phyloP scores from a whole-genome alignment of 345 rosid species.

The Euphorbia tirucalli region DNA sequence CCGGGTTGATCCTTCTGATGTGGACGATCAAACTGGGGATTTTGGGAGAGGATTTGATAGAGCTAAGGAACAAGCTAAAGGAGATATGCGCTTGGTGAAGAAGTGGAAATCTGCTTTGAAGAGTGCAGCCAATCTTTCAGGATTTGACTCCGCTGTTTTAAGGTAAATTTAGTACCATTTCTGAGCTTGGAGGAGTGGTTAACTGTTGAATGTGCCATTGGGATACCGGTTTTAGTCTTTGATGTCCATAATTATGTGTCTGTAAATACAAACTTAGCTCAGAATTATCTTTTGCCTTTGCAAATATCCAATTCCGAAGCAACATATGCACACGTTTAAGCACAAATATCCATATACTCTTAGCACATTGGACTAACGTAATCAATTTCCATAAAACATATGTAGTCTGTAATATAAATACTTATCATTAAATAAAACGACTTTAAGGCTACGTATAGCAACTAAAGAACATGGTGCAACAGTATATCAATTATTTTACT shows the following conservation, averaged over 20 bases:
- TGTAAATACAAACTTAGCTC: neutral
- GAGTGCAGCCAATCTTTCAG: conserved; percentile 3
- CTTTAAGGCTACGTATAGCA: no score
- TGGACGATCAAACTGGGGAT: conserved; percentile 4
- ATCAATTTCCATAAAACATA: no score
- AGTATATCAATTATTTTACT: no score
- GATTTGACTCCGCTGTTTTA: conserved; percentile 11
- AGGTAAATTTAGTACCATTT: neutral
- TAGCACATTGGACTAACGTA: no score
- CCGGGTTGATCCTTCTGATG: conserved; percentile 6
- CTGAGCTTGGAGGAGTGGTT: no score
- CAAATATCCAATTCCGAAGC: no score
- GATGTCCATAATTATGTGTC: neutral
- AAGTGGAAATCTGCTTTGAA: conserved; percentile 12
- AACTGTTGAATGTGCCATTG: neutral
- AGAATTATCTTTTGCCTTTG: no score
- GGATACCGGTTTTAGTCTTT: neutral
- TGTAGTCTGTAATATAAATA: no score
- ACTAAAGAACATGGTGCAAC: no score
- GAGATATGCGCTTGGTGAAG: conserved; percentile 5
- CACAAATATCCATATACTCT: no score
- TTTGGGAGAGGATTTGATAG: conserved; percentile 12
- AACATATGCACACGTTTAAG: no score
- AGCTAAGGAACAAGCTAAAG: conserved; percentile 4
- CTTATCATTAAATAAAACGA: no score